A percentile compares a stretch with the other conserved stretches of the same genome.
phyloP scores from a whole-genome alignment of 2,329 filamentous ascomycete genomes.

The Penicillium aurantiogriseum region DNA sequence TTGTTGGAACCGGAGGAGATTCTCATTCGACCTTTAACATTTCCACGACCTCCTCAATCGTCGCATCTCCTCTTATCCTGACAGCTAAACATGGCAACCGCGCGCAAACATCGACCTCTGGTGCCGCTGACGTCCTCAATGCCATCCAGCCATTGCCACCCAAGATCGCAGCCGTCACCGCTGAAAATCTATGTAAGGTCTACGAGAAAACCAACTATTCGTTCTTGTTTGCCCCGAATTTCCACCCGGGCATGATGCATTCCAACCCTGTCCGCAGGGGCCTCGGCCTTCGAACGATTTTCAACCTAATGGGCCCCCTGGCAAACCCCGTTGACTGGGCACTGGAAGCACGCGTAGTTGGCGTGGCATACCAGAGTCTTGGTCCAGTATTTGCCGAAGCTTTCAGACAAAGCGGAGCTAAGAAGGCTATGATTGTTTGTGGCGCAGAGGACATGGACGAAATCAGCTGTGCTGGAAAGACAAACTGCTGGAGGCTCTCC shows the following conservation, averaged over 20 bases:
- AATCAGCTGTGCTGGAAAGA: slow-evolving; percentile 84
- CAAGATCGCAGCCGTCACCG: slow-evolving; percentile 70
- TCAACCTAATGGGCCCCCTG: slow-evolving; percentile 91
- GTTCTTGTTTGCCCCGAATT: slow-evolving; percentile 93
- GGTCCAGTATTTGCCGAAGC: slow-evolving; percentile 88
- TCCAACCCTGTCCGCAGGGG: slow-evolving; percentile 82
- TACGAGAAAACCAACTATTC: slow-evolving; percentile 85
- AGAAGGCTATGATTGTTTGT: slow-evolving; percentile 86
- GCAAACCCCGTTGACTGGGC: slow-evolving; percentile 83
- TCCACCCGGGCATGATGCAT: slow-evolving; percentile 91
- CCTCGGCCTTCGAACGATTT: slow-evolving; percentile 92
- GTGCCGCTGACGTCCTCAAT: slow-evolving; percentile 86
- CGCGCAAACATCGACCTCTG: slow-evolving; percentile 91
- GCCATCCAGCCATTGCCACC: slow-evolving; percentile 71
- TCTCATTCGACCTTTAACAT: slow-evolving; percentile 98
- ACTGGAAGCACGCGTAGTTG: slow-evolving; percentile 89
- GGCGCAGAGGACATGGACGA: slow-evolving; percentile 95
- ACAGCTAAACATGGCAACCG: slow-evolving; percentile 95
- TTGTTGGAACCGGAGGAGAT: slow-evolving; percentile 95
- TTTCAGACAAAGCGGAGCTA: slow-evolving; percentile 69
- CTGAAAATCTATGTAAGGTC: slow-evolving; percentile 67
- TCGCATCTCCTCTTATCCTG: slow-evolving; percentile 80
- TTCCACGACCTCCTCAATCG: slow-evolving; percentile 88
- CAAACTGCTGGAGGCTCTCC: slow-evolving; percentile 81
- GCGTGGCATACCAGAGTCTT: slow-evolving; percentile 82